Base-by-base conservation (phyloP, 2,329 filamentous ascomycete species). In the Cryphonectria radicalis region DNA sequence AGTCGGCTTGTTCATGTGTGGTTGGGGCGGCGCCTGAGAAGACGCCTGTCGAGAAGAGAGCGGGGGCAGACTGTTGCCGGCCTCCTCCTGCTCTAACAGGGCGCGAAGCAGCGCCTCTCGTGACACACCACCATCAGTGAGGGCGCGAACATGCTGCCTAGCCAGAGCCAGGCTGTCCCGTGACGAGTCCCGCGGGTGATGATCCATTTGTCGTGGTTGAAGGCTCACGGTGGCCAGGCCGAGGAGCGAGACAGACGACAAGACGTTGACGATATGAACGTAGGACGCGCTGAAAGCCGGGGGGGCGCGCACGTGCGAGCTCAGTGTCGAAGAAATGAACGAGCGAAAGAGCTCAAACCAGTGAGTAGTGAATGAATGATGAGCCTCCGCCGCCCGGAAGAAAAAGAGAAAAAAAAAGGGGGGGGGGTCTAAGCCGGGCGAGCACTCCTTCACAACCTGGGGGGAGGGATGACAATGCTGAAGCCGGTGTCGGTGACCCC, bases 41-140 rank as follows among this genome's bases (percentile, higher is more conserved):
- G 64, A 68, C 19, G 57, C 67, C n/a, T 55, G 32, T 40, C 64
- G 69, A 40, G 69, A 69, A 17, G 69, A 63, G 25, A 73, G 71
- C 17, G 69, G 53, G 5, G 71, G 65, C 37, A 71, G 57, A 32
- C 50, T 67, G 53, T 60, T 71, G 66, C 35, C 68, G 37, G 66
- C 69, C 42, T 74, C 69, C 64, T 78, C 78, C 63, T 80, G 75
- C 70, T 81, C 79, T 19, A 80, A 73, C 3, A 81, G 73, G 28
- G 77, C 79, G 35, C 76, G 77, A 62, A 81, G 73, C 40, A 81
- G 72, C 10, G 78, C 77, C 70, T 81, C 78, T 57, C 76, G 75
- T 28, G 78, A 76, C 7, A 80, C 71, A 5, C 79, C 79, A 35
- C 74, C 76, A 7, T 77, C 75, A 1, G 78, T 78, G 0, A 81